Evolutionary conservation across 345 rosid species (phyloP).

Genomic region (Eucalyptus rudis): DNA sequence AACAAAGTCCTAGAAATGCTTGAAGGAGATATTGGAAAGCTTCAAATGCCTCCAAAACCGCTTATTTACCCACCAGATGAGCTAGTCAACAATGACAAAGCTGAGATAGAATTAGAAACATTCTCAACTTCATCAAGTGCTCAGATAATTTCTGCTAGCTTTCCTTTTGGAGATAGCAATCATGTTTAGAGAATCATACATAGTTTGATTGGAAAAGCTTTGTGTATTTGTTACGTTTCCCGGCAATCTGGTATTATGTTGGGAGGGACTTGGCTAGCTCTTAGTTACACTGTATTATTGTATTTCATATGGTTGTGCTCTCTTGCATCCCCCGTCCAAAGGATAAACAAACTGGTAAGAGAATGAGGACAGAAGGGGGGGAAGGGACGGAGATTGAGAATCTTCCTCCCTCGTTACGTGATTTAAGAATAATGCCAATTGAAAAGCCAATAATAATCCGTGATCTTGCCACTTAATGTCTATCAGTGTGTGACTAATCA

Average conservation of each 20-base stretch:
- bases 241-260: neutral
- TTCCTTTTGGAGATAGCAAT: neutral
- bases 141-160: neutral
- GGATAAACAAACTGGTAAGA: no score
- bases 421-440: no score
- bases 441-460: no score
- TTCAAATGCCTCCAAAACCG: neutral
- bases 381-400: no score
- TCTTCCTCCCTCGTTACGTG: no score
- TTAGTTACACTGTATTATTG: neutral
- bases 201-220: neutral
- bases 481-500: rapidly evolving
- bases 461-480: no score
- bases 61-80: neutral
- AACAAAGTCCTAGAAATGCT: neutral
- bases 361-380: no score
- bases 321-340: neutral
- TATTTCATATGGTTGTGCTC: neutral
- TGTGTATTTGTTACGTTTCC: neutral
- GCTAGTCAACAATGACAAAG: no score
- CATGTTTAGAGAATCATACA: neutral
- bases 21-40: neutral
- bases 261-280: neutral
- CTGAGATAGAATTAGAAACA: neutral
- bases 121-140: neutral